Evolutionary conservation across 768 basidiomycete species (phyloP).

Genomic region (Calocera viscosa): DNA sequence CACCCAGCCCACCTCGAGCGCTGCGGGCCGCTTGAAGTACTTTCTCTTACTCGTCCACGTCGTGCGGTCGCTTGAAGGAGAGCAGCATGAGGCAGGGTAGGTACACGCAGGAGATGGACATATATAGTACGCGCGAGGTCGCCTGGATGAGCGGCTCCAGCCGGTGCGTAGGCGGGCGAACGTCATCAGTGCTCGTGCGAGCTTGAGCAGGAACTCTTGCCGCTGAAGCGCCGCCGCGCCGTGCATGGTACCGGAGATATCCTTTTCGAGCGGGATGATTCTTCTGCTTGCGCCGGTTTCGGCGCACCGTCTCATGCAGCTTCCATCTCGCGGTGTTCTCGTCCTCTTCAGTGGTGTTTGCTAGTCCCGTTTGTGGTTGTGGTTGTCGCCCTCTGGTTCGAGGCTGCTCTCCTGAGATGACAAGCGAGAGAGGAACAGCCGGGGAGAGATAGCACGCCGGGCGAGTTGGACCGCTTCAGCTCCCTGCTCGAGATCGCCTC

Average conservation of each 20-base stretch:
- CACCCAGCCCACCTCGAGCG: conserved; percentile 66
- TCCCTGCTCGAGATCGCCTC: not conserved
- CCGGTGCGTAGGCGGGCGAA: conserved; percentile 37
- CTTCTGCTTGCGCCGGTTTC: conserved; percentile 32
- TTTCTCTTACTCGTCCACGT: conserved; percentile 75
- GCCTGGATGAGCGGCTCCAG: conserved; percentile 37
- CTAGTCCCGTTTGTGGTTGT: conserved; percentile 24
- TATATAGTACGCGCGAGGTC: conserved; percentile 35
- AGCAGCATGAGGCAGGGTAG: conserved; percentile 51
- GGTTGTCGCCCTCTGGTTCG: conserved; percentile 19
- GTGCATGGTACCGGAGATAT: conserved; percentile 71
- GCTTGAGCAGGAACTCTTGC: conserved; percentile 37
- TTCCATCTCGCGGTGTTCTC: conserved; percentile 35
- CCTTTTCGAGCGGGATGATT: conserved; percentile 46
- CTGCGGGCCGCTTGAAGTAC: conserved; percentile 57
- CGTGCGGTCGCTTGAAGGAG: conserved; percentile 64
- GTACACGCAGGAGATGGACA: conserved; percentile 29
- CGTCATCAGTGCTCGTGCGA: conserved; percentile 37
- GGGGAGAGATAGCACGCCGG: not conserved
- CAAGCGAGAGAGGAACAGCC: not conserved
- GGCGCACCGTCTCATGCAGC: conserved; percentile 28
- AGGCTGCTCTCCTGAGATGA: not conserved
- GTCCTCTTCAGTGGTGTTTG: conserved; percentile 29
- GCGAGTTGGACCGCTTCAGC: not conserved
- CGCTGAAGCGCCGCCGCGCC: conserved; percentile 48